Evolutionary conservation across 306 rosid genomes (phyloP).

Genomic region (Dryas alaskensis): DNA sequence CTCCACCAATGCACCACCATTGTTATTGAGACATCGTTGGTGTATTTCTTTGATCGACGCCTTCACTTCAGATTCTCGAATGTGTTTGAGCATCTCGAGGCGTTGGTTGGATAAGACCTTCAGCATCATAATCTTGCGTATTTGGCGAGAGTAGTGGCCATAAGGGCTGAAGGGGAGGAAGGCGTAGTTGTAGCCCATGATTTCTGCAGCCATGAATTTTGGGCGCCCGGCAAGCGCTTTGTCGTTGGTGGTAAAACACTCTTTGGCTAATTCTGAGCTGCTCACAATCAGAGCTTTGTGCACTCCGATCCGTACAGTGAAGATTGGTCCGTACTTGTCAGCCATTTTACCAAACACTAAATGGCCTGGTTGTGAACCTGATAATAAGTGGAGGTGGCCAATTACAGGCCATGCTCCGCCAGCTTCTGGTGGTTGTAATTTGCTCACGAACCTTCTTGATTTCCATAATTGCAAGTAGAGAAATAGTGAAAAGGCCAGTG

Average conservation of each 20-base stretch:
- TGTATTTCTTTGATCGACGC: neutral
- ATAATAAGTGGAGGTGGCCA: slow-evolving; percentile 28
- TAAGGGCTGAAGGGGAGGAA: slow-evolving; percentile 20
- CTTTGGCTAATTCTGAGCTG: slow-evolving; percentile 16
- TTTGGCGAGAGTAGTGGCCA: slow-evolving; percentile 17
- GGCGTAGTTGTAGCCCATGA: slow-evolving; percentile 24
- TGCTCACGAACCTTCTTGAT: neutral
- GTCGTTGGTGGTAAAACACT: slow-evolving; percentile 25
- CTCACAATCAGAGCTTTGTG: slow-evolving; percentile 16
- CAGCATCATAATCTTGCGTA: slow-evolving; percentile 12
- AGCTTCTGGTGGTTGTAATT: slow-evolving; percentile 14
- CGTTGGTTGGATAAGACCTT: slow-evolving; percentile 24
- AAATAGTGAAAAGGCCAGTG: neutral
- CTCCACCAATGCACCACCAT: slow-evolving; percentile 5
- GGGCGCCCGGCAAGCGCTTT: slow-evolving; percentile 14
- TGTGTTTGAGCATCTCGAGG: slow-evolving; percentile 6
- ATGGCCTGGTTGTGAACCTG: slow-evolving; percentile 14
- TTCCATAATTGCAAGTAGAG: neutral
- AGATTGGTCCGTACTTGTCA: slow-evolving; percentile 28
- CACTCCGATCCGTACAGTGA: slow-evolving; percentile 16
- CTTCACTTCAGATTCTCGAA: slow-evolving; percentile 11
- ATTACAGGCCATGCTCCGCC: slow-evolving; percentile 12
- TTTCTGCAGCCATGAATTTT: neutral
- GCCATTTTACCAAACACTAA: slow-evolving; percentile 22
- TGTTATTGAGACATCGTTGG: neutral